Percentiles rank a stretch among this genome's conserved stretches.
phyloP scores from a whole-genome alignment of 192 early-diverging fungal genomes.

The Oehlia diaphana region DNA sequence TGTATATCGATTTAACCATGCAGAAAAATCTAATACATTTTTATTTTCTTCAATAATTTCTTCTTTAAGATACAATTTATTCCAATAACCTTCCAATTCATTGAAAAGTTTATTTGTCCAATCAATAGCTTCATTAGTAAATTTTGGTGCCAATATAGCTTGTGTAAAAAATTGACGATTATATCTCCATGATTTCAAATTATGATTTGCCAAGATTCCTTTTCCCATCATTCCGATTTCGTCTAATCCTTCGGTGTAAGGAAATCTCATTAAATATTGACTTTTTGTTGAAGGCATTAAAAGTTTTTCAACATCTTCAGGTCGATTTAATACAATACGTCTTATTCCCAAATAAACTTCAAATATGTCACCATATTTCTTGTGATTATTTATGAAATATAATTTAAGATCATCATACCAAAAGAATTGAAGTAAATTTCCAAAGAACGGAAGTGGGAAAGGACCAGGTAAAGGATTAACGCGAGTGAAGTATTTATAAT shows the following conservation, averaged over 20 bases:
- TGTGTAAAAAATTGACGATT: constrained; percentile 14
- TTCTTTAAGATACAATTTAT: not conserved
- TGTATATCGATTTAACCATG: constrained; percentile 6
- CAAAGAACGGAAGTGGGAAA: constrained; percentile 4
- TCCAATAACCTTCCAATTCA: constrained; percentile 4
- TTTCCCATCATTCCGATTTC: not conserved
- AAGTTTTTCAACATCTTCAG: constrained; percentile 15
- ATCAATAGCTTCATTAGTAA: not conserved
- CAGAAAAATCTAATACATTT: not conserved
- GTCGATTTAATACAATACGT: not conserved
- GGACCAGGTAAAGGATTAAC: constrained; percentile 13
- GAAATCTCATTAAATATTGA: not conserved
- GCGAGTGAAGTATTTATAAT: not conserved
- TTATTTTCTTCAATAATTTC: not conserved
- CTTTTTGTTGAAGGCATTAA: constrained; percentile 1
- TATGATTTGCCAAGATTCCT: not conserved
- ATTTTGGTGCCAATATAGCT: not conserved
- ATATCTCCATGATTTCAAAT: constrained; percentile 15
- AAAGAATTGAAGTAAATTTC: too few relatives aligned
- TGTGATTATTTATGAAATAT: not conserved
- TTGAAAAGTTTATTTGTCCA: not conserved
- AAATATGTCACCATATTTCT: constrained; percentile 24
- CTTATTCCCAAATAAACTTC: constrained; percentile 19
- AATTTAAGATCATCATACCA: not conserved
- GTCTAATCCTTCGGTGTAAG: not conserved